Conservation (phyloP, 768 basidiomycete genomes). For the Cystobasidiopsis lactophilus region DNA sequence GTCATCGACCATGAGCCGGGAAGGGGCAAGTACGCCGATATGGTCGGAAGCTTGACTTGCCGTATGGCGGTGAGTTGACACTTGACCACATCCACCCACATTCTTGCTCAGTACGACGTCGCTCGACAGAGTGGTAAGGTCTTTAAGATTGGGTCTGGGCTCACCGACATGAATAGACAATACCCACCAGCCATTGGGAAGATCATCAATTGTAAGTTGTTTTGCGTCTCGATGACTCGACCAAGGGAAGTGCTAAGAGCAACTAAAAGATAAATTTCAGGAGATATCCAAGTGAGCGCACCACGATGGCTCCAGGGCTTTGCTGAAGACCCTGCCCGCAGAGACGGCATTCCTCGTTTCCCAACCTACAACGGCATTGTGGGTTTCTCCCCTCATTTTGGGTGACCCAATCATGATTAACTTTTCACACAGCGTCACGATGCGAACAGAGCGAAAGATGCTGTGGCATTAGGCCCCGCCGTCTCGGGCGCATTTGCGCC, state of each 20-base stretch:
- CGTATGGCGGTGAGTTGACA: constrained; percentile 12
- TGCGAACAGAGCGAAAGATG: background rate
- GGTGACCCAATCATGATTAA: background rate
- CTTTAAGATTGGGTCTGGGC: constrained; percentile 13
- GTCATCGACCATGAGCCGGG: constrained; percentile 15
- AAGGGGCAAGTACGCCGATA: constrained; percentile 13
- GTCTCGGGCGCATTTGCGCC: too few species aligned
- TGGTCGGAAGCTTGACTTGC: constrained; percentile 13
- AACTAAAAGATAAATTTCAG: constrained; percentile 13
- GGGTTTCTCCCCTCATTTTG: background rate
- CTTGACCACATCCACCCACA: background rate
- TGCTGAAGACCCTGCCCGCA: too few species aligned
- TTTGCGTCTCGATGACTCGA: too few species aligned
- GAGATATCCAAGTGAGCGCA: constrained; percentile 14
- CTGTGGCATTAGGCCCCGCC: too few species aligned
- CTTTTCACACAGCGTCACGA: background rate
- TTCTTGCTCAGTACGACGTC: background rate
- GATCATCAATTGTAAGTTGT: too few species aligned
- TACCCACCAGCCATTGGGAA: constrained; percentile 9
- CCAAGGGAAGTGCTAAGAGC: too few species aligned
- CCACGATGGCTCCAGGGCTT: too few species aligned
- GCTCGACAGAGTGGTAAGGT: background rate
- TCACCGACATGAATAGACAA: constrained; percentile 12
- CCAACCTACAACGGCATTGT: constrained; percentile 15
- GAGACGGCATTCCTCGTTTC: constrained; percentile 12